These are phyloP conservation scores for Leishmania mexicana DNA, from an alignment of 208 protist genomes.

Conservation along the genomic window DNA sequence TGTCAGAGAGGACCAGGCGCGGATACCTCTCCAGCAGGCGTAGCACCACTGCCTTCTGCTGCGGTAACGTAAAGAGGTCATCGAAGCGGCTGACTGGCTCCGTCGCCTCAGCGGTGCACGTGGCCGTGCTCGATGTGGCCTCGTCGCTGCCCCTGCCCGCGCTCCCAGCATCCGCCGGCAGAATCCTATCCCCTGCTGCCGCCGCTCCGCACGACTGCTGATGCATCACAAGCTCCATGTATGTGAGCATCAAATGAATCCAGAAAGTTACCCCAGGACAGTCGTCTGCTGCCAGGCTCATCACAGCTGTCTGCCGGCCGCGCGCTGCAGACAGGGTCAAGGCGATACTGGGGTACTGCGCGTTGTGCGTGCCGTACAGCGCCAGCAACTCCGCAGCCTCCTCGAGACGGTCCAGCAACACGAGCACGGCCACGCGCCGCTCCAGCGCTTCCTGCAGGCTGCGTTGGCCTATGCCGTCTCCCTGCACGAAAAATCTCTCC, in stretches of 20 bases:
- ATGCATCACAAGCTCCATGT: constrained; percentile 35
- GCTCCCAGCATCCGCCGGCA: neutral
- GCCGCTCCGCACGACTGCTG: constrained; percentile 3
- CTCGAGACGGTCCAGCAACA: constrained; percentile 48
- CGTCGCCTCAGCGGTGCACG: neutral
- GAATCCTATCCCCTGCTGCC: neutral
- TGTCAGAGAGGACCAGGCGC: constrained; percentile 52
- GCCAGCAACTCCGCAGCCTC: constrained; percentile 65
- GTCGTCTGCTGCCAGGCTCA: constrained; percentile 15
- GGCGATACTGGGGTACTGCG: constrained; percentile 64
- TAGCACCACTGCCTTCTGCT: constrained; percentile 37
- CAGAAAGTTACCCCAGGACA: constrained; percentile 55
- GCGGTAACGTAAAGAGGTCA: constrained; percentile 16
- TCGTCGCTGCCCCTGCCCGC: neutral
- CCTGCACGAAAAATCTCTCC: constrained; percentile 39
- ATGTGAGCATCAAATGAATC: constrained; percentile 57
- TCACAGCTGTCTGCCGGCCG: constrained; percentile 8
- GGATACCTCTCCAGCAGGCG: constrained; percentile 41
- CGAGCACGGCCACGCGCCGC: constrained; percentile 72
- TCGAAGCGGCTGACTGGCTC: constrained; percentile 21
- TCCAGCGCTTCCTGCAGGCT: constrained; percentile 77
- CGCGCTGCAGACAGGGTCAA: constrained; percentile 55
- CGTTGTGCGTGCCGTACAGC: constrained; percentile 45
- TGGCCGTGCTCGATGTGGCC: neutral
- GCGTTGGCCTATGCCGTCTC: constrained; percentile 56